phyloP scores from a whole-genome alignment of 495 filamentous ascomycete species.

The Articulospora tetracladia region DNA sequence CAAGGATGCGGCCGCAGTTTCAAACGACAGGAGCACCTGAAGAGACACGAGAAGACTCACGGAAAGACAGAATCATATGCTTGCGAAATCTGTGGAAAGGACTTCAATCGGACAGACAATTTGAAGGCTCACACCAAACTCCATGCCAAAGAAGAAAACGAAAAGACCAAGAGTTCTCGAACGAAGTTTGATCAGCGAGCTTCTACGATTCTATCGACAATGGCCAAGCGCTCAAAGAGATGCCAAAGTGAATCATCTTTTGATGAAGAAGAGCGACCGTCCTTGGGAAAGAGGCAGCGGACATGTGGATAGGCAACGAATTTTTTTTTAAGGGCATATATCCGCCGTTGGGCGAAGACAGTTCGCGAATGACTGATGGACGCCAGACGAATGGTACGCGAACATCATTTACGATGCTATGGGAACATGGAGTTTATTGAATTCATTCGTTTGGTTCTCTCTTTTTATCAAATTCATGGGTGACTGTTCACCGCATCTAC shows the following conservation, averaged over 20 bases:
- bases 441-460: too few species aligned
- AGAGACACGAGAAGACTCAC: slow-evolving; percentile 55
- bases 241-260: too few species aligned
- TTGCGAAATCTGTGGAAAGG: slow-evolving; percentile 30
- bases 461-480: too few species aligned
- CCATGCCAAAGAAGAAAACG: slow-evolving; percentile 26
- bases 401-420: neutral
- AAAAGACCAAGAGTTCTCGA: slow-evolving; percentile 8
- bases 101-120: slow-evolving; percentile 33
- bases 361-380: neutral
- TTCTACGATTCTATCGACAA: neutral
- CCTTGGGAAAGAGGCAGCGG: too few species aligned
- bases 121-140: slow-evolving; percentile 34
- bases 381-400: neutral
- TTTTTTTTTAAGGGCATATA: neutral
- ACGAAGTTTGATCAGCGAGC: slow-evolving; percentile 5
- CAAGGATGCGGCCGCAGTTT: slow-evolving; percentile 36
- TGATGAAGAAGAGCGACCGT: too few species aligned
- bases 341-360: neutral
- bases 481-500: too few species aligned
- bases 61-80: neutral
- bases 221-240: neutral
- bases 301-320: neutral
- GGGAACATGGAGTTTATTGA: neutral
- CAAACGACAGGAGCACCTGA: slow-evolving; percentile 61